Percentiles rank a stretch among this genome's conserved stretches.
Evolutionary conservation across 352 stramenopile species (phyloP).

Genomic region (Pythium myriotylum): DNA sequence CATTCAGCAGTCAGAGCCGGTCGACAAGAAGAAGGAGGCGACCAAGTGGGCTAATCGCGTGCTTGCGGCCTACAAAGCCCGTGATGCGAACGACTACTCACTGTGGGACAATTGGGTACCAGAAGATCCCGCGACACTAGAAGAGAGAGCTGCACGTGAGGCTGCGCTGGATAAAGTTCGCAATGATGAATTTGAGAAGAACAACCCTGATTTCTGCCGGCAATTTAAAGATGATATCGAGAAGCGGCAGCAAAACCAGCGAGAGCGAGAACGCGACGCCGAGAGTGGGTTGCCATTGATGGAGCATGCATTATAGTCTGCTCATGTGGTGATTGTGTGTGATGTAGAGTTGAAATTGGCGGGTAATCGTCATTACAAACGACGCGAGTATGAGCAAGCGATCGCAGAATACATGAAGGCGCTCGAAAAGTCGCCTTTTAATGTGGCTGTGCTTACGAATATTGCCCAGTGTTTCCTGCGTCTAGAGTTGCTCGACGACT

Average conservation of each 20-base stretch:
- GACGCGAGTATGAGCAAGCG: slow-evolving; percentile 52
- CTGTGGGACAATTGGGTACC: slow-evolving; percentile 76
- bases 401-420: slow-evolving; percentile 74
- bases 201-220: slow-evolving; percentile 77
- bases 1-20: slow-evolving; percentile 5
- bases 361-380: slow-evolving; percentile 69
- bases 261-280: slow-evolving; percentile 47
- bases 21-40: slow-evolving; percentile 22
- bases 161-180: slow-evolving; percentile 58
- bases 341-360: slow-evolving; percentile 51
- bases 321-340: slow-evolving; percentile 2
- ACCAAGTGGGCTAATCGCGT: slow-evolving; percentile 57
- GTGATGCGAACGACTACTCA: slow-evolving; percentile 85
- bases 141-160: slow-evolving; percentile 63
- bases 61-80: slow-evolving; percentile 66
- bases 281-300: slow-evolving; percentile 46
- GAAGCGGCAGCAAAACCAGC: slow-evolving; percentile 55
- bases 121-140: slow-evolving; percentile 63
- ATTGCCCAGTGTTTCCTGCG: slow-evolving; percentile 69
- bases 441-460: slow-evolving; percentile 65
- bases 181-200: slow-evolving; percentile 74
- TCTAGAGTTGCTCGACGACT: slow-evolving; percentile 51
- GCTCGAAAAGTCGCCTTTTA: slow-evolving; percentile 57
- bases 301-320: not conserved
- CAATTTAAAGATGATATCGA: slow-evolving; percentile 80